phyloP scores from a whole-genome alignment of 805 yeast genomes.

The Starmerella stigmatis region DNA sequence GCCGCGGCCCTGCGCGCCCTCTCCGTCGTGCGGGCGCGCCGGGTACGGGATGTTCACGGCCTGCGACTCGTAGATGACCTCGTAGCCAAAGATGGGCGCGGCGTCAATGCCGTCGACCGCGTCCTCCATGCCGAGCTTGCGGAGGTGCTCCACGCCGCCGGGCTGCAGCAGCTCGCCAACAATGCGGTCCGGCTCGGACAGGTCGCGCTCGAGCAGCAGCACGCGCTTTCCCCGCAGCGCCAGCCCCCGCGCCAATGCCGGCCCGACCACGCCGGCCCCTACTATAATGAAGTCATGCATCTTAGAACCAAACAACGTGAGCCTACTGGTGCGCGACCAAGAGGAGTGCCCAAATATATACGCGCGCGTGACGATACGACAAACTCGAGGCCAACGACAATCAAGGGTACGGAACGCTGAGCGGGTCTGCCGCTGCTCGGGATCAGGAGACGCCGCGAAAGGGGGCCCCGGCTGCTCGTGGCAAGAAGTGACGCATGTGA shows the following conservation, averaged over 20 bases:
- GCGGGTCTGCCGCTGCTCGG: no score
- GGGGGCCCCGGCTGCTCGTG: no score
- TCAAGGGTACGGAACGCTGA: constrained; percentile 4
- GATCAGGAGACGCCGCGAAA: no score
- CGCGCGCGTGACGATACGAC: constrained; percentile 4
- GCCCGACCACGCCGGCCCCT: constrained; percentile 99
- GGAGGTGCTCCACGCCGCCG: constrained; percentile 78
- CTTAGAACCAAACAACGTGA: background rate
- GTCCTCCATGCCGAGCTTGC: constrained; percentile 70
- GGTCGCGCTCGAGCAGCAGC: constrained; percentile 69
- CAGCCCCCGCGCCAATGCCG: constrained; percentile 77
- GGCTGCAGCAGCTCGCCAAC: constrained; percentile 98
- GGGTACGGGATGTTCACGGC: constrained; percentile 62
- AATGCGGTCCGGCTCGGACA: constrained; percentile 87
- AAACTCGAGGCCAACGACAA: background rate
- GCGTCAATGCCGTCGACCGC: constrained; percentile 72
- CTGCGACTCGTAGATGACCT: constrained; percentile 55
- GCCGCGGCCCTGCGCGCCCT: constrained; percentile 56
- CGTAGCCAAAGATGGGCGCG: constrained; percentile 65
- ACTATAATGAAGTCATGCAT: constrained; percentile 73
- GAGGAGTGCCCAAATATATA: background rate
- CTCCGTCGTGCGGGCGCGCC: constrained; percentile 5
- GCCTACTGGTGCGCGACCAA: no score
- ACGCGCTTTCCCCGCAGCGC: constrained; percentile 87
- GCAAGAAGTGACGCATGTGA: background rate